These are phyloP conservation scores for Annulohypoxylon truncatum DNA, from an alignment of 2,329 filamentous ascomycete genomes.

Conservation along the genomic window DNA sequence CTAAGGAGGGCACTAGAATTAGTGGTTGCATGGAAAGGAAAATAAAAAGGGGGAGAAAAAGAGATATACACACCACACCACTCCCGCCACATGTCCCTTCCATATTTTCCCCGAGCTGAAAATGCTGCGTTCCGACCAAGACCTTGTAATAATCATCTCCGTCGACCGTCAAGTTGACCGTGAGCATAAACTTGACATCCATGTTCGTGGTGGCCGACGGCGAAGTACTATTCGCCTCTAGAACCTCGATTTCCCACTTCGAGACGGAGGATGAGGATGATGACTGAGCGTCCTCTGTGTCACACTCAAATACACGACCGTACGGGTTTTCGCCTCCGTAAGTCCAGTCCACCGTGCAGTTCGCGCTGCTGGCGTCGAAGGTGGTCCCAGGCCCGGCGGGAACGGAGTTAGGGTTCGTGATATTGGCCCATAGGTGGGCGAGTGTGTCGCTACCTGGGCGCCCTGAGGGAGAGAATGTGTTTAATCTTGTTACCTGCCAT, in stretches of 20 bases:
- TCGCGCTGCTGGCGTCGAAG: slow-evolving; percentile 39
- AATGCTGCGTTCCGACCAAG: slow-evolving; percentile 42
- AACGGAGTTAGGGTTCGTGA: slow-evolving; percentile 46
- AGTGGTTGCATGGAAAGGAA: background rate
- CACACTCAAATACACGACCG: slow-evolving; percentile 35
- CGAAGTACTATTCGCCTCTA: slow-evolving; percentile 25
- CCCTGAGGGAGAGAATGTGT: slow-evolving; percentile 44
- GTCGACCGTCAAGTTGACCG: slow-evolving; percentile 33
- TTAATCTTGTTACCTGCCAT: slow-evolving; percentile 45
- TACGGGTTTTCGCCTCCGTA: slow-evolving; percentile 30
- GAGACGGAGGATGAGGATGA: slow-evolving; percentile 11
- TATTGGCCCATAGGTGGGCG: slow-evolving; percentile 40
- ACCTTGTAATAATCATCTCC: slow-evolving; percentile 28
- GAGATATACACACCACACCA: slow-evolving; percentile 29
- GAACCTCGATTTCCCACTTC: slow-evolving; percentile 47
- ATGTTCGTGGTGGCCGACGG: slow-evolving; percentile 39
- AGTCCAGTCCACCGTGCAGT: slow-evolving; percentile 46
- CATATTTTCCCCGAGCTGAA: slow-evolving; percentile 39
- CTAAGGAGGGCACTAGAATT: slow-evolving; percentile 6
- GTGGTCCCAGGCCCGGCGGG: slow-evolving; percentile 28
- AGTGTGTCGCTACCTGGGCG: slow-evolving; percentile 40
- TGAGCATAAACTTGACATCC: slow-evolving; percentile 42
- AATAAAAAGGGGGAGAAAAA: background rate
- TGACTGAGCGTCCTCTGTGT: slow-evolving; percentile 5
- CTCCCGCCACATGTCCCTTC: slow-evolving; percentile 40